phyloP scores from a whole-genome alignment of 768 basidiomycete genomes.

The Russula dissimulans region DNA sequence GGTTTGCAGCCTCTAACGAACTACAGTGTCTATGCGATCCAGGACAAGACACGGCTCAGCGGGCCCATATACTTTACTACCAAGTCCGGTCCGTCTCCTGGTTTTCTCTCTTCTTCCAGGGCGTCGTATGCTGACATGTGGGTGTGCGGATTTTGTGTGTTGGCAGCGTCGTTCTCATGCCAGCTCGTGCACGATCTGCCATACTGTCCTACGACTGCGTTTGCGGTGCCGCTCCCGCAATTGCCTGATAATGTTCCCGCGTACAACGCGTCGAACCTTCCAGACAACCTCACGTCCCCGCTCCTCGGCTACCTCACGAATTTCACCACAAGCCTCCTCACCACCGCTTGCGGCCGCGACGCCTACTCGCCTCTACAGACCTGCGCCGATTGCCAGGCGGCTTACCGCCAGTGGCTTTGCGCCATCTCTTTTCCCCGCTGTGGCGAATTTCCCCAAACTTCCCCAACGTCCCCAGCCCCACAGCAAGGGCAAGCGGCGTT shows the following conservation, averaged over 20 bases:
- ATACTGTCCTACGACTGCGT: constrained; percentile 64
- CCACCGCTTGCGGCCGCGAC: constrained; percentile 73
- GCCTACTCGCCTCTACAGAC: constrained; percentile 68
- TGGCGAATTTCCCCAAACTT: constrained; percentile 37
- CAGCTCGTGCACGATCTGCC: constrained; percentile 61
- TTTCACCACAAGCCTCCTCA: constrained; percentile 64
- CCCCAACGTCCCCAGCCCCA: constrained; percentile 23
- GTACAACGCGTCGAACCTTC: constrained; percentile 46
- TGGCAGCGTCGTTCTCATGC: constrained; percentile 55
- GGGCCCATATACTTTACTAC: constrained; percentile 66
- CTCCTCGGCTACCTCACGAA: constrained; percentile 56
- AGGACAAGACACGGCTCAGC: constrained; percentile 46
- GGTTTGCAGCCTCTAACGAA: constrained; percentile 58
- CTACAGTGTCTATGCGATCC: constrained; percentile 65
- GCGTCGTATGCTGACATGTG: too few species aligned
- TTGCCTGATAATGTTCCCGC: constrained; percentile 34
- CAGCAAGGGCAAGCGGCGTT: constrained; percentile 20
- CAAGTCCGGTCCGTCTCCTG: constrained; percentile 39
- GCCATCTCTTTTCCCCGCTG: constrained; percentile 66
- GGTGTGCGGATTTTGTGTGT: too few species aligned
- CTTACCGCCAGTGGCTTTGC: constrained; percentile 76
- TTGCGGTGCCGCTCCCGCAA: constrained; percentile 56
- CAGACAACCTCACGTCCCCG: constrained; percentile 37
- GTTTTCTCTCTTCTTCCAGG: too few species aligned
- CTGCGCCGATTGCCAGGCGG: constrained; percentile 64